Evolutionary conservation across 1,284 basidiomycete species (phyloP), one percentile per base, ranked within the genome.

Genomic region (Tylopilus sp.): DNA sequence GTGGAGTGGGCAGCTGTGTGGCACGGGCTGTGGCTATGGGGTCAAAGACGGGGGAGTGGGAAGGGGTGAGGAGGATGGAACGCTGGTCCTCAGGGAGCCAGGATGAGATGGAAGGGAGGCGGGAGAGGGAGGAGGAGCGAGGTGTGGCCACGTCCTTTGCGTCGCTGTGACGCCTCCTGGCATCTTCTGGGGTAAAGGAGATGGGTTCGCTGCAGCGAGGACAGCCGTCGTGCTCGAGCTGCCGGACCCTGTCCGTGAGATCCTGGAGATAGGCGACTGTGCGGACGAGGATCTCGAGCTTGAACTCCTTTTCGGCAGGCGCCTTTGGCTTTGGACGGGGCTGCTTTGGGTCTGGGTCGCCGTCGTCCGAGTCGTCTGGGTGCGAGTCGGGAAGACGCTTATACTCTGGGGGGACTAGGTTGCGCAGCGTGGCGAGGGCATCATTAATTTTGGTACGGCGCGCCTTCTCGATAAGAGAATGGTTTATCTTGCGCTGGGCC

Each of bases 361-460:
- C 58, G 21, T 66, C 63, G 28, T 63, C 53, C 3, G 43, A 31
- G 13, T 70, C 56, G 63, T 72, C 56, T 49, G 29, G 65, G 56
- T 26, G 44, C 19, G 28, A 28, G 28, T 61, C 57, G 28, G 31
- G 21, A 52, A 49, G 11, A 36, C 68, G 67, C 30, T 71, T 76
- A 54, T 75, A 75, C 41, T 78, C 71, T 11, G 70, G 55, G 0
- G 86, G 84, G 2, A 90, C 84, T 48, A 90, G 77, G 51, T 73
- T 69, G 49, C 79, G 78, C 19, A 91, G 67, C 1, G 79, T 78
- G 5, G 82, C 73, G 9, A 91, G 75, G 1, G 88, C 85, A 41
- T 89, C 84, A 62, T 91, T 91, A 53, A 91, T 91, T 74, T 89
- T 90, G 2, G 86, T 89, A 30, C 88, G 74, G 15, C 89, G 73